These are phyloP conservation scores for Daldinia decipiens DNA, from an alignment of 495 filamentous ascomycete species.

Conservation along the genomic window DNA sequence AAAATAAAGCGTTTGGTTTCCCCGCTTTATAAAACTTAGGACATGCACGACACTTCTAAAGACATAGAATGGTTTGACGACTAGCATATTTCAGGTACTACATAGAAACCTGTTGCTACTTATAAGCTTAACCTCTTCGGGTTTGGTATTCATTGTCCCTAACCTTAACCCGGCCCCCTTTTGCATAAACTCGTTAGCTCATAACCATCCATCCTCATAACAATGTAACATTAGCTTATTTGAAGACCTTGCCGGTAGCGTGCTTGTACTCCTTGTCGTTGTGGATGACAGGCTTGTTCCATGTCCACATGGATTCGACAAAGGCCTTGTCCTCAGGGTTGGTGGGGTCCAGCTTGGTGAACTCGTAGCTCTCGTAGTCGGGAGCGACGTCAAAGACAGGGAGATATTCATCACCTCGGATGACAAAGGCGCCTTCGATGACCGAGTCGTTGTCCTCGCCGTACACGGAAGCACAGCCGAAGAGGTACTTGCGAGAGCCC, in stretches of 20 bases:
- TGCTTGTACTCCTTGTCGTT: slow-evolving; percentile 80
- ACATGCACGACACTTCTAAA: slow-evolving; percentile 7
- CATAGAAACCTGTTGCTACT: slow-evolving; percentile 23
- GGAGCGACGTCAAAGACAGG: slow-evolving; percentile 96
- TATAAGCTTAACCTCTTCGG: slow-evolving; percentile 21
- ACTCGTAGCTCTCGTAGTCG: slow-evolving; percentile 96
- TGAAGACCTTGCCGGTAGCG: slow-evolving; percentile 94
- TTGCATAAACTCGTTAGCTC: slow-evolving; percentile 46
- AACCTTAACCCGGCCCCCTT: slow-evolving; percentile 23
- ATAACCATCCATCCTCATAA: slow-evolving; percentile 37
- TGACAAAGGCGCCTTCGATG: slow-evolving; percentile 89
- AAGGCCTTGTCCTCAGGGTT: slow-evolving; percentile 84
- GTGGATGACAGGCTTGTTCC: slow-evolving; percentile 79
- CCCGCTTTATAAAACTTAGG: neutral
- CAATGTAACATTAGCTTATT: slow-evolving; percentile 68
- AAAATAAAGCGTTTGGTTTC: neutral
- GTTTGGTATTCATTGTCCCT: slow-evolving; percentile 26
- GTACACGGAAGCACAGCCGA: slow-evolving; percentile 90
- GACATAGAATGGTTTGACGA: slow-evolving; percentile 18
- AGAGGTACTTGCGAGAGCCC: slow-evolving; percentile 97
- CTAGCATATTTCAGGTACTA: slow-evolving; percentile 35
- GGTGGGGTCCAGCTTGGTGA: slow-evolving; percentile 90
- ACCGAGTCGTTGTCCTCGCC: slow-evolving; percentile 86
- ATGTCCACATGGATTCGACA: slow-evolving; percentile 87
- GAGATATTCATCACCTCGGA: slow-evolving; percentile 87